These are phyloP conservation scores for Leucocoprinus birnbaumii DNA, from an alignment of 768 basidiomycete species.

Conservation along the genomic window DNA sequence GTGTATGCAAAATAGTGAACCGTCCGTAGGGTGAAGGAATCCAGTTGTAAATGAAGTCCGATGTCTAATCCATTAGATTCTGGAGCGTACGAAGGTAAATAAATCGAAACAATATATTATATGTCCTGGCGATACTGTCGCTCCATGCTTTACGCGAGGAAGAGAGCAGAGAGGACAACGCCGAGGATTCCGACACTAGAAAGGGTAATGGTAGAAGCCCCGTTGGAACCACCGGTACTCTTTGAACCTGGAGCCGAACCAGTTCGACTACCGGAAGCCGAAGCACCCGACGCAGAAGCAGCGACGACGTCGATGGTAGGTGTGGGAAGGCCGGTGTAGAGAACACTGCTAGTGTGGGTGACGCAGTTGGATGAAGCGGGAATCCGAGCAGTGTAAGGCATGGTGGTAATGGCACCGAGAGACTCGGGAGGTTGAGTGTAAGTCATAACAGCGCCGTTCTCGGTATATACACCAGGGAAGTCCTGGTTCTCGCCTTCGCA, in stretches of 20 bases:
- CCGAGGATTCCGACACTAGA: slow-evolving; percentile 17
- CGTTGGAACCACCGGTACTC: slow-evolving; percentile 12
- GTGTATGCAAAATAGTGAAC: no score
- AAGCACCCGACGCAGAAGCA: background rate
- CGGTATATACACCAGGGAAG: slow-evolving; percentile 51
- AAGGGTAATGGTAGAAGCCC: slow-evolving; percentile 14
- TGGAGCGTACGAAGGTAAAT: no score
- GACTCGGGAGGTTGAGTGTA: slow-evolving; percentile 44
- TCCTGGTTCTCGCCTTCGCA: slow-evolving; percentile 64
- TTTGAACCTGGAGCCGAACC: slow-evolving; percentile 14
- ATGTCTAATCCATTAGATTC: no score
- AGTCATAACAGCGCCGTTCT: slow-evolving; percentile 34
- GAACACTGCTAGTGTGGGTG: slow-evolving; percentile 21
- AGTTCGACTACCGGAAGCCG: slow-evolving; percentile 5
- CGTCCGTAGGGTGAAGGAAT: no score
- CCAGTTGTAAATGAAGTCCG: no score
- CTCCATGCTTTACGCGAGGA: slow-evolving; percentile 18
- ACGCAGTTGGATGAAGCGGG: slow-evolving; percentile 38
- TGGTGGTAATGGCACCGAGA: slow-evolving; percentile 35
- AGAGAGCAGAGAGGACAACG: slow-evolving; percentile 20
- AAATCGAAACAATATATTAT: background rate
- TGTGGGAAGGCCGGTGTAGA: slow-evolving; percentile 24
- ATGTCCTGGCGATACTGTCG: background rate
- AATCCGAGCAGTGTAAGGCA: slow-evolving; percentile 39
- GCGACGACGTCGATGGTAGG: slow-evolving; percentile 1